Evolutionary conservation across 2,329 filamentous ascomycete species (phyloP).

Genomic region (Talaromyces sp.): DNA sequence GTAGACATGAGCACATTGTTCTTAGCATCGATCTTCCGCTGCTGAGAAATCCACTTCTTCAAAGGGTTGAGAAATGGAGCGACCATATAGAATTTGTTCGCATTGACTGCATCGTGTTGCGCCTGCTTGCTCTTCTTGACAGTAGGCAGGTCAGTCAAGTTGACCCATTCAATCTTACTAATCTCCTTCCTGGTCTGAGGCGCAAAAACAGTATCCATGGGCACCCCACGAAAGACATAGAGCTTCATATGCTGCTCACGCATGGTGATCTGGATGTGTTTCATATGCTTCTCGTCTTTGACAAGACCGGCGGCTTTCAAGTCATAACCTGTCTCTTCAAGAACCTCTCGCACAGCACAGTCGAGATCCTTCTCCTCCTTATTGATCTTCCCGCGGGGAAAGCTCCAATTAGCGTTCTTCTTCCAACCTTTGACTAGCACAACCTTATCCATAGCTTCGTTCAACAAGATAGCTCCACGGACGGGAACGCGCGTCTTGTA

Average conservation of each 20-base stretch:
- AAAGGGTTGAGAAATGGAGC: slow-evolving; percentile 82
- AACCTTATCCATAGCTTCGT: slow-evolving; percentile 88
- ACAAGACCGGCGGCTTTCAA: slow-evolving; percentile 72
- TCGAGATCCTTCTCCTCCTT: slow-evolving; percentile 92
- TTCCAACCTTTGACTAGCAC: slow-evolving; percentile 98
- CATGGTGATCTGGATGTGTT: slow-evolving; percentile 85
- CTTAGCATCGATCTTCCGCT: slow-evolving; percentile 68
- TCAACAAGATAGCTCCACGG: slow-evolving; percentile 87
- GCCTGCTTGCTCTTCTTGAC: slow-evolving; percentile 64
- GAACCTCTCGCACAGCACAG: slow-evolving; percentile 90
- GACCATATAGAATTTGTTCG: slow-evolving; percentile 97
- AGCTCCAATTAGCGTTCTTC: slow-evolving; percentile 93
- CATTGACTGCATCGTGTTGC: slow-evolving; percentile 61
- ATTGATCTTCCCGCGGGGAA: slow-evolving; percentile 95
- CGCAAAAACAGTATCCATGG: slow-evolving; percentile 82
- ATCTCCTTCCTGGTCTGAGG: slow-evolving; percentile 95
- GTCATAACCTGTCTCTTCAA: slow-evolving; percentile 93
- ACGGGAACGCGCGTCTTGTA: slow-evolving; percentile 97
- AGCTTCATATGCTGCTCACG: slow-evolving; percentile 88
- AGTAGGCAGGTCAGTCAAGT: slow-evolving; percentile 79
- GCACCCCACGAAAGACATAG: slow-evolving; percentile 86
- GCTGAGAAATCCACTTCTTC: slow-evolving; percentile 85
- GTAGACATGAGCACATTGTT: slow-evolving; percentile 43
- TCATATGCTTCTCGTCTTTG: slow-evolving; percentile 66
- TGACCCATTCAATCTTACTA: slow-evolving; percentile 95